Evolutionary conservation across 371 early-diverging fungal species (phyloP), one percentile per base, ranked within the genome.

Genomic region (Mucor lusitanicus): DNA sequence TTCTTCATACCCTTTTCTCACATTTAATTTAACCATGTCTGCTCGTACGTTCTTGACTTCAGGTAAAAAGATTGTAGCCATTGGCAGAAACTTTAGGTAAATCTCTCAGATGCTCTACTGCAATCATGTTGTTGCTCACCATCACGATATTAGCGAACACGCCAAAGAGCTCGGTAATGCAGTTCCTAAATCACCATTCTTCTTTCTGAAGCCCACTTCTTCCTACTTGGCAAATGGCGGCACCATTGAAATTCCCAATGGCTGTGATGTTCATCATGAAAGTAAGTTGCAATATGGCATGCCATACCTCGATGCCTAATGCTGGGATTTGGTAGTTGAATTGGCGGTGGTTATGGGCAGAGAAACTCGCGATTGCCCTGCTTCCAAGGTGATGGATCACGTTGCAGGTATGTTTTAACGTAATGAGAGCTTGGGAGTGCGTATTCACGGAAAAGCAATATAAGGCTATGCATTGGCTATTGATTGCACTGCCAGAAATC

Each of bases 201-300:
- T 96, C 77, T 98, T 98, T 72, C 84, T 98, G 58, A 98, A 98
- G 84, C 98, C 98, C 12, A 90, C 95, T 3, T 91, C 94, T 44
- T 95, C 95, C 12, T 95, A 90, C 67, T 79, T 94, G 59, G 68
- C 83, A 13, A 80, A 86, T 32, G 91, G 91, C 7, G 88, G 88
- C 7, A 83, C 79, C 56, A 91, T 98, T 59, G 94, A 94, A 70
- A 83, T 95, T 33, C 97, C 97, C 3, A 73, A 73, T 23, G 92
- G 91, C 11, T 87, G 88, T 61, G 85, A 86, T 56, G 94, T 97
- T 12, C 97, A 97, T 71, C 96, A 97, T 72, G 98, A 97, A 78
- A 78, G 91, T 90, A 71, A 28, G 57, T 21, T 11, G 1, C 2
- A 5, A 17, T 19, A 56, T 32, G 0, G 9, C 3, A 0, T 57